Conservation (phyloP, 208 protist species). For the Vickermania ingenoplastis region DNA sequence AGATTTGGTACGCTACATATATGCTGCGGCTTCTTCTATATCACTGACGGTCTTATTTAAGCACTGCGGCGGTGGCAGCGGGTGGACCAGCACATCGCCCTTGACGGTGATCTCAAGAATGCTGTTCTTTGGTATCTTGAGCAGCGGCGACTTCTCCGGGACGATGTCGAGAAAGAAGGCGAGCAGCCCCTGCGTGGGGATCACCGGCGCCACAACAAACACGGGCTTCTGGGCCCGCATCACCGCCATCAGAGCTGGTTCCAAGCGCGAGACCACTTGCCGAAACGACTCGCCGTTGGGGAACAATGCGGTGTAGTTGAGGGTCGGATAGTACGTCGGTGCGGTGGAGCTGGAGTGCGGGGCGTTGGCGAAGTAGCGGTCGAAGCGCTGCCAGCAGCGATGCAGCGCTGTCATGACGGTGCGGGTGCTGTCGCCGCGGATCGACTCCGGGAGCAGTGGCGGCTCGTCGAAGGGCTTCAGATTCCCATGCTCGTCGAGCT, state of each 20-base stretch:
- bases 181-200: slow-evolving; percentile 61
- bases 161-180: slow-evolving; percentile 73
- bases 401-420: slow-evolving; percentile 1
- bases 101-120: slow-evolving; percentile 78
- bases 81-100: slow-evolving; percentile 61
- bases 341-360: slow-evolving; percentile 23
- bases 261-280: slow-evolving; percentile 80
- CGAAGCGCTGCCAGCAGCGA: slow-evolving; percentile 6
- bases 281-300: slow-evolving; percentile 79
- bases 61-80: slow-evolving; percentile 12
- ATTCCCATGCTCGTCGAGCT: not conserved
- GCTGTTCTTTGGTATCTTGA: slow-evolving; percentile 49
- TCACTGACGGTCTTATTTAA: not conserved
- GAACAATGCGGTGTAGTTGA: slow-evolving; percentile 73
- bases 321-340: slow-evolving; percentile 11
- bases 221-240: slow-evolving; percentile 73
- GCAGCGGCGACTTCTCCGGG: slow-evolving; percentile 58
- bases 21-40: not conserved
- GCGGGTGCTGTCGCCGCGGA: not conserved
- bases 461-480: not conserved
- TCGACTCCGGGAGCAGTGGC: not conserved
- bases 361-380: slow-evolving; percentile 41
- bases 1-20: not conserved
- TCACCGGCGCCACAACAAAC: slow-evolving; percentile 56
- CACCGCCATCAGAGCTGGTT: slow-evolving; percentile 77